Percentiles rank a stretch among this genome's conserved stretches.
Conservation (phyloP, 495 filamentous ascomycete species). For the Aspergillus sclerotiicarbonarius region DNA sequence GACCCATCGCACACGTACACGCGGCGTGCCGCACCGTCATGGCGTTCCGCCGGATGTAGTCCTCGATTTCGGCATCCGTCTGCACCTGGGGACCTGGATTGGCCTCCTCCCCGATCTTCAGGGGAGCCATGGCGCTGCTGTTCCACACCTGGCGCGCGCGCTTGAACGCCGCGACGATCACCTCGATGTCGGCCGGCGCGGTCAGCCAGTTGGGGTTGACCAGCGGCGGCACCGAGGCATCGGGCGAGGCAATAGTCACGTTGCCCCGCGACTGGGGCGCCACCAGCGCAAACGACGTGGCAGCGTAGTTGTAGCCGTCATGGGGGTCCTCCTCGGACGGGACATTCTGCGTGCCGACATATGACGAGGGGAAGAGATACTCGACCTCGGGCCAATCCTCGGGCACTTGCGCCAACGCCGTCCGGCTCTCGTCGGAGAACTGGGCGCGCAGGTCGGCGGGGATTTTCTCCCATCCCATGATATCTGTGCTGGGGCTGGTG, state of each 20-base stretch:
- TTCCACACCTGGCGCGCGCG: slow-evolving; percentile 29
- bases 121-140: background rate
- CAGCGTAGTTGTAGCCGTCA: slow-evolving; percentile 45
- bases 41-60: slow-evolving; percentile 43
- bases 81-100: slow-evolving; percentile 37
- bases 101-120: slow-evolving; percentile 32
- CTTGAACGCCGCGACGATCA: slow-evolving; percentile 47
- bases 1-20: slow-evolving; percentile 52
- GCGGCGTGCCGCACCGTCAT: slow-evolving; percentile 52
- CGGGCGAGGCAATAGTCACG: slow-evolving; percentile 42
- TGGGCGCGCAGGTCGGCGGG: slow-evolving; percentile 24
- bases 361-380: slow-evolving; percentile 32
- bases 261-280: slow-evolving; percentile 53
- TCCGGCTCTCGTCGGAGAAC: background rate
- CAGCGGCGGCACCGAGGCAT: slow-evolving; percentile 37
- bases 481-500: slow-evolving; percentile 10
- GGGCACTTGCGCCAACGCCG: slow-evolving; percentile 26
- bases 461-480: slow-evolving; percentile 45
- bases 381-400: slow-evolving; percentile 59
- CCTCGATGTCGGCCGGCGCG: slow-evolving; percentile 40
- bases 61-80: slow-evolving; percentile 37
- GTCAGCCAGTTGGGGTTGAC: slow-evolving; percentile 51
- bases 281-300: slow-evolving; percentile 33
- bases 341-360: slow-evolving; percentile 27
- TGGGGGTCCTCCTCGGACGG: slow-evolving; percentile 15